Conservation (phyloP, 345 rosid species). For the Dipteronia dyeriana region DNA sequence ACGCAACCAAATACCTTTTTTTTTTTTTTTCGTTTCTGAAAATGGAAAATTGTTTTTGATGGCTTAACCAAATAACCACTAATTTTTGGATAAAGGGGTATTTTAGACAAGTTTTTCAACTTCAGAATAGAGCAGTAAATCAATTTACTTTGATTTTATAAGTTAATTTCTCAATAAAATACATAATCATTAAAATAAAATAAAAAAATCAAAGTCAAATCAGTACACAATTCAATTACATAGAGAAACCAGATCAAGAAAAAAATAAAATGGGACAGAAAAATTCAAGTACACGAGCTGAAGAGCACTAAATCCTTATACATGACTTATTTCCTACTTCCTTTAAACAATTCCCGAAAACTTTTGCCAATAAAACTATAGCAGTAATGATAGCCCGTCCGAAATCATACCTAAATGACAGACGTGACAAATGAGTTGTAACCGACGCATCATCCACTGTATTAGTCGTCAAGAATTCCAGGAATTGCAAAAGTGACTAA, state of each 20-base stretch:
- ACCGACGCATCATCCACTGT: background rate
- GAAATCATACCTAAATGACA: too few relatives aligned
- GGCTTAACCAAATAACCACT: too few relatives aligned
- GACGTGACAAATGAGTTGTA: too few relatives aligned
- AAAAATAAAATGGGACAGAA: background rate
- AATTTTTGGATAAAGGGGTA: background rate
- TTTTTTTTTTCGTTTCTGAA: background rate
- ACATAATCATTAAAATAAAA: background rate
- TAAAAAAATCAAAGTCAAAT: background rate
- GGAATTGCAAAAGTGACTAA: background rate
- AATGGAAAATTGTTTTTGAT: too few relatives aligned
- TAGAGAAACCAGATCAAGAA: background rate
- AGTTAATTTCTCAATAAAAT: background rate
- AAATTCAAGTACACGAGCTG: background rate
- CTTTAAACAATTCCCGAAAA: background rate
- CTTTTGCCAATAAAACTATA: background rate
- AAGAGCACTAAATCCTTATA: background rate
- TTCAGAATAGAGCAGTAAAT: background rate
- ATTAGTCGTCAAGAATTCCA: background rate
- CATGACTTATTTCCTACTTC: background rate
- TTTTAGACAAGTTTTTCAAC: background rate
- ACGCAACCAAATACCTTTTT: background rate
- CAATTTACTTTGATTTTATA: background rate
- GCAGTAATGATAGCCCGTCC: too few relatives aligned
- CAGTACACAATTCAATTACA: background rate